Base-by-base conservation (phyloP, 1,139 yeast genomes). In the Candida mesenterica region DNA sequence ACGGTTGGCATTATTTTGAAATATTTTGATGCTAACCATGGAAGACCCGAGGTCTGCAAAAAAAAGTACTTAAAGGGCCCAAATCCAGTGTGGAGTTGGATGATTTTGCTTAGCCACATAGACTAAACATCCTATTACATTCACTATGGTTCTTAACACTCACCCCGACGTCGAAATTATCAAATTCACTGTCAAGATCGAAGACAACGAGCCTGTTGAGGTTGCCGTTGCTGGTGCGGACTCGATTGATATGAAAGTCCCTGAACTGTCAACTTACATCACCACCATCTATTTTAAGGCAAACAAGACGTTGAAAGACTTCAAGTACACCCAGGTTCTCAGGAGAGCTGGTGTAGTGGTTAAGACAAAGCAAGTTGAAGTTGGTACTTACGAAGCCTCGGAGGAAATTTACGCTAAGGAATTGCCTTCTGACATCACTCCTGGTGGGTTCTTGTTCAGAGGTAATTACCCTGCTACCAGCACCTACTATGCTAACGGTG, bases 401-500 rank as follows among this genome's bases (percentile, higher is more conserved):
- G 61, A 54, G 12, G 65, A 61, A 37, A 40, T 49, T 6, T 59
- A 61, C 45, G 13, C 48, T 14, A 54, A 55, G 41, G 50, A 49
- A 9, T 67, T 65, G 46, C 63, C 62, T 13, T 59, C 57, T 38
- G 73, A 68, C 39, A 52, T 53, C 13, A 60, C 73, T 31, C 75
- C 75, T 10, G 61, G 65, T 37, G 73, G 74, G 16, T 67, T 59
- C 49, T 52, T 68, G 31, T 48, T 61, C 36, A 65, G 74, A 55
- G 73, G 72, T 12, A 43, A 45, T 24, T 62, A 56, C 48, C 55
- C 57, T 9, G 64, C 67, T 38, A 50, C 50, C 7, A 61, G 69
- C 19, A 61, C 64, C 18, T 69, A 67, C 49, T 56, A 41, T 33
- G 58, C 62, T 17, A 61, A 55, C 23, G 71, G 53, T 15, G 60